phyloP scores from a whole-genome alignment of 148 eudicot genomes.

The Talinum fruticosum region DNA sequence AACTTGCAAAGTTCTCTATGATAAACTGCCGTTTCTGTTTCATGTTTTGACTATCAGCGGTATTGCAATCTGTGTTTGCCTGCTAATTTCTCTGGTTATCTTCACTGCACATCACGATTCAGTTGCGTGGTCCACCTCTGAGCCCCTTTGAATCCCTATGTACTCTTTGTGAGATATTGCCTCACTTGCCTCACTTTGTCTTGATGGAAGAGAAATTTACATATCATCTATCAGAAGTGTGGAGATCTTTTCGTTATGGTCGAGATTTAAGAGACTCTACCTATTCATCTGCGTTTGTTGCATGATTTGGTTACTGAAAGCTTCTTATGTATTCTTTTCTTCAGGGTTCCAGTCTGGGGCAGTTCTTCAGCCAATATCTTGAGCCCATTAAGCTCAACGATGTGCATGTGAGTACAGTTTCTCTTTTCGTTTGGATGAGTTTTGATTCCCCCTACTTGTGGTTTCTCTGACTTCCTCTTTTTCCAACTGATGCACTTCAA shows the following conservation, averaged over 20 bases:
- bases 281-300: neutral
- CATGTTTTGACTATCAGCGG: neutral
- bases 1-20: neutral
- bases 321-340: slow-evolving; percentile 11
- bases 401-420: slow-evolving; percentile 50
- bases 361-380: slow-evolving; percentile 88
- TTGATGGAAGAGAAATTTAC: neutral
- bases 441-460: neutral
- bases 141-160: neutral
- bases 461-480: slow-evolving; percentile 8
- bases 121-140: too few species aligned
- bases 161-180: neutral
- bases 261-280: neutral
- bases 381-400: slow-evolving; percentile 93
- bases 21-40: too few species aligned
- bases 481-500: slow-evolving; percentile 24
- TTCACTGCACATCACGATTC: too few species aligned
- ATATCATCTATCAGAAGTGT: neutral
- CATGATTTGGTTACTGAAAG: neutral
- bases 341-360: slow-evolving; percentile 98
- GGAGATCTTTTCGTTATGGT: neutral
- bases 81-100: too few species aligned
- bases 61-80: neutral
- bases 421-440: neutral
- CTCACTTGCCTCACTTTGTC: too few species aligned